Evolutionary conservation across 2,329 filamentous ascomycete species (phyloP), one percentile per base, ranked within the genome.

Genomic region (Calcarisporium arbuscula): DNA sequence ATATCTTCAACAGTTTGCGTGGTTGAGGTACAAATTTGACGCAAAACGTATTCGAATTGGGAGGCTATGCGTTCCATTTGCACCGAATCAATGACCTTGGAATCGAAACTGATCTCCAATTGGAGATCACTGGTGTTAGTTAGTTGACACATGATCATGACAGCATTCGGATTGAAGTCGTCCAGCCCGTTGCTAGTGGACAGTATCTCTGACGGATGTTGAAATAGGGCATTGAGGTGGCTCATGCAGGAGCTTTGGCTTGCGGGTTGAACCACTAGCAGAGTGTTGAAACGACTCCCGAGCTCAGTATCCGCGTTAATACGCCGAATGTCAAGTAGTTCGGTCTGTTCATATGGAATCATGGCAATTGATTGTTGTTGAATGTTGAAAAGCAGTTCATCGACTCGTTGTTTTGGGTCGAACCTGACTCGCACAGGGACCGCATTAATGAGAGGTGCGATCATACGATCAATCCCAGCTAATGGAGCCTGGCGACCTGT

Each of bases 281-380:
- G 30, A 0, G 45, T 42, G 20, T 44, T 40, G 19, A 47, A 47
- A 14, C 36, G 27, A 23, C 43, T 42, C n/a, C 30, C 45, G 16
- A 35, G 9, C 5, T 30, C 33, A 10, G 45, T 29, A 14, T 47
- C 31, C 5, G 32, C 10, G 9, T 35, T 27, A 4, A 44, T 19
- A 8, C 39, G 34, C 10, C 41, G 38, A 68, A 33, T 45, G 19
- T 52, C 46, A 5, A 51, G 46, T 5, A 59, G 30, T 15, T 51
- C 49, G 6, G 51, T 44, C 12, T 53, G 43, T 30, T 52, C 56
- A 27, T 41, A 50, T 4, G 44, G 28, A 14, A 44, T 43, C 44
- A 48, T 51, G 22, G 52, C 46, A 22, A 40, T 30, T 8, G 45
- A 23, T 33, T 44, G 45, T 11, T 40, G 33, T 41, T 57, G 52